These are phyloP conservation scores for Diaporthe longicolla DNA, from an alignment of 2,329 filamentous ascomycete species.

Conservation along the genomic window DNA sequence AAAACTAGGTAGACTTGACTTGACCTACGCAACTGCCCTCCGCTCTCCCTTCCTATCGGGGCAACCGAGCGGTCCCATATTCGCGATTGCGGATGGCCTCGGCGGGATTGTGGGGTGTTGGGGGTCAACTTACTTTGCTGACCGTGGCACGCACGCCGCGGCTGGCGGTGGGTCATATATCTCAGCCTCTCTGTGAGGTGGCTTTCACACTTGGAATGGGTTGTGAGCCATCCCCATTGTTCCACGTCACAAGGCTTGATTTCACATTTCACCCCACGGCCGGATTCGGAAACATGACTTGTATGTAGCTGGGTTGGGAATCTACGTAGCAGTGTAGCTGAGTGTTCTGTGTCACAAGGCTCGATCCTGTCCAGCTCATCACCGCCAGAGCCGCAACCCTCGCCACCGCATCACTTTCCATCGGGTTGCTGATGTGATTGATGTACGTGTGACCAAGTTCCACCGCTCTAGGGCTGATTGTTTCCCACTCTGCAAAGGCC, in stretches of 20 bases:
- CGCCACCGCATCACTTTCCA: not conserved
- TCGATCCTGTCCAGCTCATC: slow-evolving; percentile 5
- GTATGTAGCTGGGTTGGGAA: not conserved
- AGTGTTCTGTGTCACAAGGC: slow-evolving; percentile 15
- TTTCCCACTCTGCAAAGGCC: too few species aligned
- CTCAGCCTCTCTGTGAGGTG: not conserved
- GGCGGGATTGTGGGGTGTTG: not conserved
- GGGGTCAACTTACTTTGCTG: not conserved
- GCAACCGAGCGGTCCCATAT: not conserved
- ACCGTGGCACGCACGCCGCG: not conserved
- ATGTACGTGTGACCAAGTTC: not conserved
- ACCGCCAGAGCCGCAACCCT: not conserved
- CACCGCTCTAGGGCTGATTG: slow-evolving; percentile 4
- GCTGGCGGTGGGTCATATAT: not conserved
- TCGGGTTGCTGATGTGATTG: slow-evolving; percentile 1
- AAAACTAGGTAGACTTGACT: not conserved
- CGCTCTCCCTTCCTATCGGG: not conserved
- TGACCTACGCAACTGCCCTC: not conserved
- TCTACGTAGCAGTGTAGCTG: not conserved
- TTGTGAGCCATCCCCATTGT: not conserved
- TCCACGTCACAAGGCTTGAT: slow-evolving; percentile 1
- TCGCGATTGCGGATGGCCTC: slow-evolving; percentile 20
- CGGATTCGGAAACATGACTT: slow-evolving; percentile 1
- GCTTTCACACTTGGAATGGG: not conserved
- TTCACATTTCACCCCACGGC: not conserved